phyloP scores from a whole-genome alignment of 805 yeast species.

The Diddensiella caesifluorescens region DNA sequence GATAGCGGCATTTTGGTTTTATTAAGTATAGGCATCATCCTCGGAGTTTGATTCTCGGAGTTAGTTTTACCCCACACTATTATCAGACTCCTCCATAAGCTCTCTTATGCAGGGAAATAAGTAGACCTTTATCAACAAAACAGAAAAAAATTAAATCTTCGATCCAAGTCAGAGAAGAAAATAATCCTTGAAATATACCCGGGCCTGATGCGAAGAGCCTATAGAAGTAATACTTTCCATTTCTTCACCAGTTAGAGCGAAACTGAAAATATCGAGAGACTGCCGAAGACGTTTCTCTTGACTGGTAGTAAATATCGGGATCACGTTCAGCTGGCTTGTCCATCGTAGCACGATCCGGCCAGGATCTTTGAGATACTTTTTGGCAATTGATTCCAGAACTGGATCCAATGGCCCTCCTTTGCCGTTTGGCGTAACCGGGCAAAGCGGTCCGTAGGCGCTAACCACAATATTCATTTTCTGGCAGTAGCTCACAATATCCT shows the following conservation, averaged over 20 bases:
- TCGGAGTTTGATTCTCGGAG: no score
- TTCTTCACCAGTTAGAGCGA: conserved; percentile 41
- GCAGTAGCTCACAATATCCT: conserved; percentile 43
- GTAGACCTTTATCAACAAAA: no score
- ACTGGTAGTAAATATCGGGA: conserved; percentile 63
- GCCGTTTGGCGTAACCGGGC: background rate
- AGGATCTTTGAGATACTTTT: conserved; percentile 46
- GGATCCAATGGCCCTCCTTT: conserved; percentile 49
- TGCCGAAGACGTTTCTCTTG: conserved; percentile 55
- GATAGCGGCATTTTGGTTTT: no score
- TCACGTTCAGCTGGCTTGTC: conserved; percentile 55
- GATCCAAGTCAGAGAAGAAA: no score
- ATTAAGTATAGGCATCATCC: no score
- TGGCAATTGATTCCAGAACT: conserved; percentile 46
- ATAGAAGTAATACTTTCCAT: conserved; percentile 32
- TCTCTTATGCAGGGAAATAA: no score
- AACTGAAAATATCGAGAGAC: conserved; percentile 34
- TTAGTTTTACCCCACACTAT: no score
- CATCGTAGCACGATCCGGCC: conserved; percentile 60
- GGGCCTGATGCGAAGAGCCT: no score
- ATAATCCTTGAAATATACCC: no score
- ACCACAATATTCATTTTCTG: conserved; percentile 46
- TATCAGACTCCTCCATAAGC: no score
- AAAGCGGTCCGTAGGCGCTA: conserved; percentile 59
- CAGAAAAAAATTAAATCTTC: no score